phyloP scores from a whole-genome alignment of 1,284 basidiomycete species.

The Trichosporon sp. region DNA sequence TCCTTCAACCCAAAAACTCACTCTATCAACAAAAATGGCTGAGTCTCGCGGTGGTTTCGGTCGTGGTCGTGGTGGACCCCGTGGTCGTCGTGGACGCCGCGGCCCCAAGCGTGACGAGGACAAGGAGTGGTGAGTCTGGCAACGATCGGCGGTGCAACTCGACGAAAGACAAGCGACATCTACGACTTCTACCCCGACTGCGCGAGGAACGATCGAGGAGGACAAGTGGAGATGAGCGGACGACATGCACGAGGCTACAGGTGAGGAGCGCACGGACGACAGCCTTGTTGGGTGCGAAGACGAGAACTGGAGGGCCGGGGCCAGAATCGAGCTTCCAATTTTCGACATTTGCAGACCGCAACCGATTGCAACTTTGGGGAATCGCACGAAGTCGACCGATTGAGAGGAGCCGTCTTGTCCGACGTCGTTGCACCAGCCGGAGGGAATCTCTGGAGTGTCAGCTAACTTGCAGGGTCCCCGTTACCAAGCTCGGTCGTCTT shows the following conservation, averaged over 20 bases:
- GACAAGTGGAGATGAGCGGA: too few relatives aligned
- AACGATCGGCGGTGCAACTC: not conserved
- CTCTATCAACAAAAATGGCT: conserved; percentile 49
- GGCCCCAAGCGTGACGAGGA: conserved; percentile 98
- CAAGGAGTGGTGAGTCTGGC: conserved; percentile 86
- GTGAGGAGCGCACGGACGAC: too few relatives aligned
- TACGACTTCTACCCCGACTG: not conserved
- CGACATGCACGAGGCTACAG: too few relatives aligned
- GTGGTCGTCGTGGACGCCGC: conserved; percentile 87
- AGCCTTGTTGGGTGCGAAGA: too few relatives aligned
- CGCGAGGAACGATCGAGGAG: not conserved
- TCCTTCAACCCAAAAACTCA: conserved; percentile 25
- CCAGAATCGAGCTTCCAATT: not conserved
- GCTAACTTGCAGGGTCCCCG: conserved; percentile 73
- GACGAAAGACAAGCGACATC: not conserved
- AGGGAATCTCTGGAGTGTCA: not conserved
- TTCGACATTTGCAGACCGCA: not conserved
- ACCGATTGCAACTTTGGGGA: too few relatives aligned
- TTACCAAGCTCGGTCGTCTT: conserved; percentile 98
- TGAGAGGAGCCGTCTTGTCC: not conserved
- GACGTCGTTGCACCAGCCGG: not conserved
- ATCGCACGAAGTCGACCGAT: too few relatives aligned
- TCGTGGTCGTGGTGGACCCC: conserved; percentile 84
- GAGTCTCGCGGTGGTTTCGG: conserved; percentile 58
- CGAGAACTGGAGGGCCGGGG: too few relatives aligned